Conservation (phyloP, 2,329 filamentous ascomycete genomes). For the Fusarium marasasianum region DNA sequence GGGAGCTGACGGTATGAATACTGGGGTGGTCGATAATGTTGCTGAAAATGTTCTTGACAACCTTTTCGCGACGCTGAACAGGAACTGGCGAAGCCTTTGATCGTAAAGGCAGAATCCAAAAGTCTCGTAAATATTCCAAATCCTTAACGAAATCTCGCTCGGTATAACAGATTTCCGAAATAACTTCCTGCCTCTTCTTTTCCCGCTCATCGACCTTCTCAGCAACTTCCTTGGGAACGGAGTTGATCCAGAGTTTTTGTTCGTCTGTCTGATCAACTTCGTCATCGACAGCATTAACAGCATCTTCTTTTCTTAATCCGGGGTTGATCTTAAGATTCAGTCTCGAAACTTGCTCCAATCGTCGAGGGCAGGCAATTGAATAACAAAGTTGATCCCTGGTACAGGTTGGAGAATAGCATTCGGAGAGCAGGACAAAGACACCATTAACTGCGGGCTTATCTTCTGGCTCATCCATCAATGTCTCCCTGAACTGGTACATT, state of each 20-base stretch:
- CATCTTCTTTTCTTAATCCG: constrained; percentile 75
- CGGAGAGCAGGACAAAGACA: constrained; percentile 93
- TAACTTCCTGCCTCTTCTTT: constrained; percentile 97
- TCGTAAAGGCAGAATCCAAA: constrained; percentile 95
- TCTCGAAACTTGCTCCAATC: constrained; percentile 93
- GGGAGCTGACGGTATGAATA: constrained; percentile 90
- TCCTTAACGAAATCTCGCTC: constrained; percentile 99
- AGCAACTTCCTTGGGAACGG: constrained; percentile 92
- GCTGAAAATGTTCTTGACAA: constrained; percentile 93
- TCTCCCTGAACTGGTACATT: constrained; percentile 97
- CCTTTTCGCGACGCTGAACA: constrained; percentile 84
- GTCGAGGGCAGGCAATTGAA: constrained; percentile 93
- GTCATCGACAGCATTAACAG: constrained; percentile 74
- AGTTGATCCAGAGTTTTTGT: constrained; percentile 99
- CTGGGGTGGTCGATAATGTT: constrained; percentile 86
- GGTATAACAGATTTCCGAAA: constrained; percentile 98
- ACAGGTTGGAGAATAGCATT: constrained; percentile 98
- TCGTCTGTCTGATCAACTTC: constrained; percentile 87
- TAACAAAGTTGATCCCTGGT: constrained; percentile 96
- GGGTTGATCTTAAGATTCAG: constrained; percentile 93
- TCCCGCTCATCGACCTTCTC: constrained; percentile 90
- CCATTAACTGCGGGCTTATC: constrained; percentile 83
- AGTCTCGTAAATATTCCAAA: constrained; percentile 95
- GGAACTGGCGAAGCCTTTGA: constrained; percentile 88
- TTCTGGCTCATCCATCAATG: constrained; percentile 83